Base-by-base conservation (phyloP, 1,139 yeast genomes). In the Pichia sp. region DNA sequence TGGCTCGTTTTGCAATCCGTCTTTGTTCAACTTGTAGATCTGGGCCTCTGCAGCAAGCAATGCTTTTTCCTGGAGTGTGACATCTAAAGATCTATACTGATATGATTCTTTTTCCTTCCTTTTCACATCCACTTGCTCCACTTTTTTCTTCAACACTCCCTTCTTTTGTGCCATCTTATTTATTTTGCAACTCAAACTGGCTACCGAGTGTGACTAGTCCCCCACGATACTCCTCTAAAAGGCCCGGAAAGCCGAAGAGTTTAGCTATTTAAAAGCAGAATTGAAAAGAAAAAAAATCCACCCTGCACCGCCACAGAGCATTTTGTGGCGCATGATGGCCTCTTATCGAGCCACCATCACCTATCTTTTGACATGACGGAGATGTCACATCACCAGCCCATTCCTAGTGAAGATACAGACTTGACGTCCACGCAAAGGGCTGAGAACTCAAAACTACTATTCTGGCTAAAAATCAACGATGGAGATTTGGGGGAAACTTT, bases 1-100 rank as follows among this genome's bases (percentile, higher is more conserved):
- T 2, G 76, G 69, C 49, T 72, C 74, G 20, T 56, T 54, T 9
- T 63, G 40, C 3, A 63, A 2, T 54, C 55, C 47, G 14, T 52
- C 51, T 17, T 57, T 58, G 31, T 58, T 60, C 4, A 64, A 46
- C 12, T 61, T 56, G 2, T 51, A 54, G 4, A 59, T 29, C 29
- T 58, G 58, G 20, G 61, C 61, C 51, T 59, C 61, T 2, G 60
- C 51, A 31, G 61, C 58, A 16, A 59, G 42, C 24, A 59, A 40
- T 9, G 55, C 52, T 20, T 56, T 50, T 30, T 54, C 52, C 30
- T 31, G 46, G 4, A 48, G n/a, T 16, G 31, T 17, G 6, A 46
- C 36, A 33, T 34, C 34, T 14, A 59, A 41, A 9, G 42, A n/a
- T 33, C 49, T 48, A 24, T 29, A 59, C 7, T 29, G 38, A 49